Percentiles rank a stretch among this genome's conserved stretches.
phyloP scores from a whole-genome alignment of 257 asterid species.

The Solanum paucissectum region DNA sequence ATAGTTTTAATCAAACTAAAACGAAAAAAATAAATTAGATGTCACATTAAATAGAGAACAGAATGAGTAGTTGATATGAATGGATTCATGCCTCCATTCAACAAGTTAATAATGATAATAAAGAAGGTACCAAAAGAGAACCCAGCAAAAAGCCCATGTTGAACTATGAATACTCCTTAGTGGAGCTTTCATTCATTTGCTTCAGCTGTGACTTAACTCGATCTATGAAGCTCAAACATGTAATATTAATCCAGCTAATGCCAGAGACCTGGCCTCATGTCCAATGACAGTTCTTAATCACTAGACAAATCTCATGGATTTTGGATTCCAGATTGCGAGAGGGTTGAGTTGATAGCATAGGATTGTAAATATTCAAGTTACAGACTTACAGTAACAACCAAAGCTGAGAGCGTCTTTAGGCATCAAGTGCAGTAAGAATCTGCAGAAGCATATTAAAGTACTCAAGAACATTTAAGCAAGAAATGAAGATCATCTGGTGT shows the following conservation, averaged over 20 bases:
- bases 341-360: neutral
- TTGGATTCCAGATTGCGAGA: neutral
- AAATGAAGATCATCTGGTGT: neutral
- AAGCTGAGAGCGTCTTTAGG: neutral
- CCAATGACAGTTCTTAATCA: neutral
- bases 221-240: neutral
- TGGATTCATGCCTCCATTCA: too few relatives aligned
- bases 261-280: neutral
- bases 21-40: too few relatives aligned
- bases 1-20: too few relatives aligned
- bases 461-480: neutral
- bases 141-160: neutral
- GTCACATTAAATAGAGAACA: too few relatives aligned
- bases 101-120: too few relatives aligned
- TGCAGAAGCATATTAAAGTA: neutral
- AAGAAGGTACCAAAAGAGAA: neutral
- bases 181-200: neutral
- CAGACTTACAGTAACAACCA: neutral
- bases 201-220: neutral
- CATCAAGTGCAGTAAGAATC: neutral
- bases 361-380: neutral
- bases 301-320: neutral
- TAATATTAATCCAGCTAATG: neutral
- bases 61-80: too few relatives aligned
- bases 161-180: neutral